Percentiles rank a stretch among this genome's conserved stretches.
Evolutionary conservation across 257 asterid species (phyloP).

Genomic region (Fraxinus pennsylvanica): DNA sequence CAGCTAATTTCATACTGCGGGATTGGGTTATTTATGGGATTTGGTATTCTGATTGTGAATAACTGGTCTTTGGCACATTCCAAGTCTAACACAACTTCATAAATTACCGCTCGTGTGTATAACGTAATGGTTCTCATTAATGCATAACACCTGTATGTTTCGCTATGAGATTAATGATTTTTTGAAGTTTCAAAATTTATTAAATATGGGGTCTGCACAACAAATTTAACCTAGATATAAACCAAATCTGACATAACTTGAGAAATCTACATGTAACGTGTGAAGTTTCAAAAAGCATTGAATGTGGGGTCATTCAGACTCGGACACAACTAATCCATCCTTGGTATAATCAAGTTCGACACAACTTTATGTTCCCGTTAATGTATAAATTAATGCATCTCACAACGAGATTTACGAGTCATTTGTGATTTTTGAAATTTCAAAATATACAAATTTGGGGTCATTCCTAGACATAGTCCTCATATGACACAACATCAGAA

Average conservation of each 20-base stretch:
- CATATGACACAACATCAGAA: background rate
- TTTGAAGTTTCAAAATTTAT: no score
- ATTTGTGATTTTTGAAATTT: no score
- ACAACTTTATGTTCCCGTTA: background rate
- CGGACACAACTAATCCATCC: background rate
- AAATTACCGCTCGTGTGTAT: background rate
- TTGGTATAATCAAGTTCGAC: background rate
- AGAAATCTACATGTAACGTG: no score
- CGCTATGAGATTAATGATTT: background rate
- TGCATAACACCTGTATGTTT: background rate
- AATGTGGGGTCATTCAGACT: background rate
- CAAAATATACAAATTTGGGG: background rate
- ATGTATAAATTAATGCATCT: background rate
- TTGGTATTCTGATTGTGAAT: constrained; percentile 15
- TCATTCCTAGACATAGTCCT: background rate
- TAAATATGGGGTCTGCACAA: no score
- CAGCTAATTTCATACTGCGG: constrained; percentile 40
- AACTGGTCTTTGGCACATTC: background rate
- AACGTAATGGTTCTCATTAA: background rate
- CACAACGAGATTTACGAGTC: no score
- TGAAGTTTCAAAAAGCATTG: no score
- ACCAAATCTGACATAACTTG: no score
- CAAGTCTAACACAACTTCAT: background rate
- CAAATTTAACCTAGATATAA: no score
- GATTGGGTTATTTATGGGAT: constrained; percentile 34